Evolutionary conservation across 108 stramenopile species (phyloP).

Genomic region (Pelagomonas calceolata): DNA sequence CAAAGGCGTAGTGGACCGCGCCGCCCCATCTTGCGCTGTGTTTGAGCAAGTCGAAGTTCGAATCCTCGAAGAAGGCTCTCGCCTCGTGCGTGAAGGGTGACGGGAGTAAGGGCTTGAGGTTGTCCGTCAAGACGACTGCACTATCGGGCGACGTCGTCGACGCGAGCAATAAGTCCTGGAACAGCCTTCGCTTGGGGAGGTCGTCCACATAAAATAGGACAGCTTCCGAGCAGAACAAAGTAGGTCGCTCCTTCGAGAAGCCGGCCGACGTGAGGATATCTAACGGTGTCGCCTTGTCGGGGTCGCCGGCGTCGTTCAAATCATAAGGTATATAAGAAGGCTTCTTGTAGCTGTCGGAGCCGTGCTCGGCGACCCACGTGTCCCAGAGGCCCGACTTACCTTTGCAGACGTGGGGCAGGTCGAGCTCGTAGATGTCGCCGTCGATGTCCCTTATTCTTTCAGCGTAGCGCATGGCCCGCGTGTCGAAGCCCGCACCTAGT

Average conservation of each 20-base stretch:
- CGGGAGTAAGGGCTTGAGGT: slow-evolving; percentile 16
- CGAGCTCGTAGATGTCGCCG: slow-evolving; percentile 8
- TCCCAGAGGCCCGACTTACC: slow-evolving; percentile 11
- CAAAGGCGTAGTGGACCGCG: slow-evolving; percentile 24
- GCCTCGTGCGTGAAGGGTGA: slow-evolving; percentile 10
- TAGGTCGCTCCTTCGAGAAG: slow-evolving; percentile 13
- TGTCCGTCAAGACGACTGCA: slow-evolving; percentile 9
- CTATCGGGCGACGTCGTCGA: neutral
- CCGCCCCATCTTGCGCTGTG: slow-evolving; percentile 26
- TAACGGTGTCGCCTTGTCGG: slow-evolving; percentile 2
- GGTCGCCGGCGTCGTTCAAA: slow-evolving; percentile 18
- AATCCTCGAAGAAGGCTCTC: slow-evolving; percentile 12
- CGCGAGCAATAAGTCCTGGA: slow-evolving; percentile 10
- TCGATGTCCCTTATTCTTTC: neutral
- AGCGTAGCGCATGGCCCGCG: slow-evolving; percentile 11
- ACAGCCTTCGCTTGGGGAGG: slow-evolving; percentile 8
- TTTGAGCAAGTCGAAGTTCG: slow-evolving; percentile 11
- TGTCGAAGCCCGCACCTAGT: slow-evolving; percentile 12
- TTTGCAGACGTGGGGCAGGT: slow-evolving; percentile 8
- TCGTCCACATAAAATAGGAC: slow-evolving; percentile 32
- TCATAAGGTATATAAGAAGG: slow-evolving; percentile 2
- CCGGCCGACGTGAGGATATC: slow-evolving; percentile 5
- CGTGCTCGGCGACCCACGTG: slow-evolving; percentile 1
- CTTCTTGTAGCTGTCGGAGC: neutral
- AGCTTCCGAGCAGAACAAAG: slow-evolving; percentile 26